These are phyloP conservation scores for Kazachstania africana DNA, from an alignment of 805 yeast genomes.

Conservation along the genomic window DNA sequence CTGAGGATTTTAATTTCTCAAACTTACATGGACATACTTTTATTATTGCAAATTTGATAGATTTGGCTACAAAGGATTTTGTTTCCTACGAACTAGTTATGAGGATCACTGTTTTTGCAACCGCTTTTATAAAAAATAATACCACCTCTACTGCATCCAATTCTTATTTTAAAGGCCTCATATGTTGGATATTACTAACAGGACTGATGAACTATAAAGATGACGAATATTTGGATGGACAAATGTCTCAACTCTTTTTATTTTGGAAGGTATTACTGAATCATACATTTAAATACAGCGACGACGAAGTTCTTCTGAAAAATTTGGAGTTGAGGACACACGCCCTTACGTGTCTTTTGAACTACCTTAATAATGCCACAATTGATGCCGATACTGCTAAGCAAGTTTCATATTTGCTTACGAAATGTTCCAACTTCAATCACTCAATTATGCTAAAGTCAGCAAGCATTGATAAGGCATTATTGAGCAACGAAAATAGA, in stretches of 20 bases:
- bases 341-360: constrained; percentile 45
- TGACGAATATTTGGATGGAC: constrained; percentile 39
- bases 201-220: constrained; percentile 55
- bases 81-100: constrained; percentile 35
- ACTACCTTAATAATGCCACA: constrained; percentile 34
- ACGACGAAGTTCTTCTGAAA: constrained; percentile 27
- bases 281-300: constrained; percentile 34
- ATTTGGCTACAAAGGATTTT: constrained; percentile 29
- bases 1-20: constrained; percentile 19
- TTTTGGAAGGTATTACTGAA: constrained; percentile 55
- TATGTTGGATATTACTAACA: constrained; percentile 51
- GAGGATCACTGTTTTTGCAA: constrained; percentile 33
- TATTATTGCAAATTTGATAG: constrained; percentile 27
- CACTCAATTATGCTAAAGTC: constrained; percentile 20
- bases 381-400: constrained; percentile 33
- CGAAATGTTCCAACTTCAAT: constrained; percentile 29
- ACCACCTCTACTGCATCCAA: constrained; percentile 22
- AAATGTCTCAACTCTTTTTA: constrained; percentile 44
- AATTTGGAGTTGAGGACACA: constrained; percentile 43
- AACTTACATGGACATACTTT: constrained; percentile 31
- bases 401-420: constrained; percentile 38
- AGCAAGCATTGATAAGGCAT: constrained; percentile 19
- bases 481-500: constrained; percentile 32
- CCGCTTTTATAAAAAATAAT: constrained; percentile 31
- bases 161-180: constrained; percentile 28